Conservation (phyloP, 768 basidiomycete genomes). For the Tricholoma sp. region DNA sequence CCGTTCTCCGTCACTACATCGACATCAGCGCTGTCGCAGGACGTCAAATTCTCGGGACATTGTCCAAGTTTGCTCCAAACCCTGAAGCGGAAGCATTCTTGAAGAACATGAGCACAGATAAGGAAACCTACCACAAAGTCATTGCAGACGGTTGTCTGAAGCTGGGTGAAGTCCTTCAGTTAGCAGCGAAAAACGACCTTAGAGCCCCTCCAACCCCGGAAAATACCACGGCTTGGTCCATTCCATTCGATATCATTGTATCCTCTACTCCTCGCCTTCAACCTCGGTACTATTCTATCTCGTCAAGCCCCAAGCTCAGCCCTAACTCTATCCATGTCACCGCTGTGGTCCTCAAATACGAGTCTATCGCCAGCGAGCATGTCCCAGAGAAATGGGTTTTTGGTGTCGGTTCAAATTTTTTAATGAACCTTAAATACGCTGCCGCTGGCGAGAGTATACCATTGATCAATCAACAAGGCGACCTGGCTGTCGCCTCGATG, state of each 20-base stretch:
- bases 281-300: slow-evolving; percentile 98
- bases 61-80: slow-evolving; percentile 85
- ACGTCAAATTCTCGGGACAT: slow-evolving; percentile 84
- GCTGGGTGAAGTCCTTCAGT: slow-evolving; percentile 87
- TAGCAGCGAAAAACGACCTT: slow-evolving; percentile 80
- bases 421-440: slow-evolving; percentile 86
- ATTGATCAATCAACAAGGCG: slow-evolving; percentile 30
- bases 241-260: slow-evolving; percentile 96
- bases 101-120: slow-evolving; percentile 76
- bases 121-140: slow-evolving; percentile 77
- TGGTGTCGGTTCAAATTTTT: slow-evolving; percentile 92
- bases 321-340: slow-evolving; percentile 92
- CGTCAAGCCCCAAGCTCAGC: slow-evolving; percentile 90
- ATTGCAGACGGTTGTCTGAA: slow-evolving; percentile 82
- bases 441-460: slow-evolving; percentile 52
- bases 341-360: slow-evolving; percentile 91
- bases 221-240: slow-evolving; percentile 82
- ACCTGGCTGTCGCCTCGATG: slow-evolving; percentile 34
- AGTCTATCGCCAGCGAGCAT: slow-evolving; percentile 52
- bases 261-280: slow-evolving; percentile 92
- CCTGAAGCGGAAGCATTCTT: slow-evolving; percentile 71
- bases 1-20: slow-evolving; percentile 94
- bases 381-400: slow-evolving; percentile 66
- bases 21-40: slow-evolving; percentile 94
- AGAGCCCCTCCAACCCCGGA: slow-evolving; percentile 49